Conservation (phyloP, 2,329 filamentous ascomycete genomes). For the Elsinoe fawcettii region DNA sequence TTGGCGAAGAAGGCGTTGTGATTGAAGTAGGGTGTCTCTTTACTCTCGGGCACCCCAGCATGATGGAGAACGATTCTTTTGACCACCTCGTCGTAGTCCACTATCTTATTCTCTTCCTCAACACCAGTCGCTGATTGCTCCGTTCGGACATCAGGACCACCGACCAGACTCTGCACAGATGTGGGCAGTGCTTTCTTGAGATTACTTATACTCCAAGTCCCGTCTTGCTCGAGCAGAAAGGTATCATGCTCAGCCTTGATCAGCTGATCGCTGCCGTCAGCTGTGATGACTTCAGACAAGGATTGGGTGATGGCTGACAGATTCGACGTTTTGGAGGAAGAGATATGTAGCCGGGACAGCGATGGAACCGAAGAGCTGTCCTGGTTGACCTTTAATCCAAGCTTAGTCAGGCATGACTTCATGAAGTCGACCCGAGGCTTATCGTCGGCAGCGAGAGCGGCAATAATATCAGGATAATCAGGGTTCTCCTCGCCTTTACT, state of each 20-base stretch:
- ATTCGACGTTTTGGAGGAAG: slow-evolving; percentile 56
- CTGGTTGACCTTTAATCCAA: slow-evolving; percentile 71
- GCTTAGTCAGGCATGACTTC: slow-evolving; percentile 67
- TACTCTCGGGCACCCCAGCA: slow-evolving; percentile 55
- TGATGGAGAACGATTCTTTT: slow-evolving; percentile 72
- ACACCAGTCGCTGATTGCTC: slow-evolving; percentile 22
- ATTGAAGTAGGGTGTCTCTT: slow-evolving; percentile 78
- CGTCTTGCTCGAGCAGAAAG: slow-evolving; percentile 65
- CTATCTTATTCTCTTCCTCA: slow-evolving; percentile 36
- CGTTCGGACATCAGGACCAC: not conserved
- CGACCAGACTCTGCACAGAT: slow-evolving; percentile 21
- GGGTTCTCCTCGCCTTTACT: slow-evolving; percentile 56
- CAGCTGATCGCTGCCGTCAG: slow-evolving; percentile 55
- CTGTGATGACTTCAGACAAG: slow-evolving; percentile 54
- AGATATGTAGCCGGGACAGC: slow-evolving; percentile 75
- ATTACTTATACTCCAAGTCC: slow-evolving; percentile 21
- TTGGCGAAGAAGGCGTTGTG: slow-evolving; percentile 70
- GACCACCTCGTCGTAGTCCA: slow-evolving; percentile 65
- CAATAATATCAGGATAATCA: slow-evolving; percentile 62
- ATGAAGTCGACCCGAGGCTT: slow-evolving; percentile 64
- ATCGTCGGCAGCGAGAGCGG: slow-evolving; percentile 61
- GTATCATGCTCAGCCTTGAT: slow-evolving; percentile 76
- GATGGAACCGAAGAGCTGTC: slow-evolving; percentile 64
- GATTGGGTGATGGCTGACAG: slow-evolving; percentile 60
- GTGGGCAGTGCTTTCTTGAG: slow-evolving; percentile 27